Percentiles rank a stretch among this genome's conserved stretches.
phyloP scores from a whole-genome alignment of 2,329 filamentous ascomycete genomes.

The Fusarium sp. region DNA sequence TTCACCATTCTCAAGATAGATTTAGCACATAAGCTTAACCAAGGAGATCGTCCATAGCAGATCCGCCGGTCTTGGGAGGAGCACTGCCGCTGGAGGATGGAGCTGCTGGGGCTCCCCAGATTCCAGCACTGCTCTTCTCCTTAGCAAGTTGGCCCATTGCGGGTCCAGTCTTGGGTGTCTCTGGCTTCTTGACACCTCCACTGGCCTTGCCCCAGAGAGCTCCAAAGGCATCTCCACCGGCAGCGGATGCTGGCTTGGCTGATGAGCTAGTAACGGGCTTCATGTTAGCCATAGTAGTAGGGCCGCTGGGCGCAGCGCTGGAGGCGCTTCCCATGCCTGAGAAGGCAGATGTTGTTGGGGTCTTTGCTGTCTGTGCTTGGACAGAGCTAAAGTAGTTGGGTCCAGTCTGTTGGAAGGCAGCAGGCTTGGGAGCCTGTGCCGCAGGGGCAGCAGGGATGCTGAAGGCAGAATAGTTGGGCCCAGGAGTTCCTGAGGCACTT shows the following conservation, averaged over 20 bases:
- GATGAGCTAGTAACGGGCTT: constrained; percentile 59
- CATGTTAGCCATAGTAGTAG: constrained; percentile 54
- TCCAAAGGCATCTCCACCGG: constrained; percentile 87
- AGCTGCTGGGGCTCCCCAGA: constrained; percentile 80
- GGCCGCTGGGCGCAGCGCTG: constrained; percentile 46
- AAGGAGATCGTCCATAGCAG: constrained; percentile 59
- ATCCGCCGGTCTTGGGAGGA: constrained; percentile 47
- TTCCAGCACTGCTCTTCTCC: constrained; percentile 92
- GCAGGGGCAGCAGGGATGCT: constrained; percentile 50
- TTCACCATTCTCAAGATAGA: constrained; percentile 9
- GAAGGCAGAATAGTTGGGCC: constrained; percentile 72
- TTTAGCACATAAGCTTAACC: constrained; percentile 46
- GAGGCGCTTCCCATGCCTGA: constrained; percentile 43
- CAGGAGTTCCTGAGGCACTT: constrained; percentile 63
- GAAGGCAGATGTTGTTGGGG: constrained; percentile 45
- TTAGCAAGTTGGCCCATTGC: constrained; percentile 96
- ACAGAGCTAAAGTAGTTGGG: constrained; percentile 98
- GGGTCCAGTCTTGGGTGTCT: constrained; percentile 69
- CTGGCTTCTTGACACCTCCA: constrained; percentile 77
- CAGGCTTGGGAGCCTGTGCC: constrained; percentile 61
- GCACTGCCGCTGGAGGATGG: constrained; percentile 41
- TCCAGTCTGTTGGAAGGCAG: constrained; percentile 74
- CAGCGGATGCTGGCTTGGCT: constrained; percentile 61
- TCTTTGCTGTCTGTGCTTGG: constrained; percentile 49
- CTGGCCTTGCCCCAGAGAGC: constrained; percentile 83